Evolutionary conservation across 768 basidiomycete genomes (phyloP).

Genomic region (Lactifluus echinatus): DNA sequence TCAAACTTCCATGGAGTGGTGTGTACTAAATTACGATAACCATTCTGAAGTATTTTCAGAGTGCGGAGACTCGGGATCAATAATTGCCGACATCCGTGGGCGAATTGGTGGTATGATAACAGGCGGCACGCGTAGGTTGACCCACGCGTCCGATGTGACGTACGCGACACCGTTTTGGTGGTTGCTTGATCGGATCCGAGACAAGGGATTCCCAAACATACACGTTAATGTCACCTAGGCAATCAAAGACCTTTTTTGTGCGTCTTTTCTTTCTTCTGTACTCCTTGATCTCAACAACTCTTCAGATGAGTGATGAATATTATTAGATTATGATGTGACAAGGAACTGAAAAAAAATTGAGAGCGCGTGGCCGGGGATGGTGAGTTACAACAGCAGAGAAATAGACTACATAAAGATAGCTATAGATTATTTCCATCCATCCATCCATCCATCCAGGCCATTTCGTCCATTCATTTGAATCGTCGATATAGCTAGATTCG

Average conservation of each 20-base stretch:
- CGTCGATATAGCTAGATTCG: conserved; percentile 5
- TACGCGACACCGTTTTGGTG: conserved; percentile 34
- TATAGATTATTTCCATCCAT: too few relatives aligned
- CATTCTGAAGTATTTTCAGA: conserved; percentile 28
- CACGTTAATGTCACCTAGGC: conserved; percentile 6
- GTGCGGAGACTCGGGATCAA: conserved; percentile 32
- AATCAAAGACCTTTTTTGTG: too few relatives aligned
- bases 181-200: conserved; percentile 22
- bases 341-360: too few relatives aligned
- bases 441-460: background rate
- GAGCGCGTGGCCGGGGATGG: too few relatives aligned
- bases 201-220: conserved; percentile 6
- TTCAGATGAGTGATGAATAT: too few relatives aligned
- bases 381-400: too few relatives aligned
- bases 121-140: conserved; percentile 27
- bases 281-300: too few relatives aligned
- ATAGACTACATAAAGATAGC: conserved; percentile 17
- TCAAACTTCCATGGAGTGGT: conserved; percentile 27
- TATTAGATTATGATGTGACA: too few relatives aligned
- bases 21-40: conserved; percentile 25
- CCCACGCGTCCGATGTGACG: conserved; percentile 22
- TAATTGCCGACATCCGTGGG: conserved; percentile 28
- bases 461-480: background rate
- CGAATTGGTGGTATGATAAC: conserved; percentile 31
- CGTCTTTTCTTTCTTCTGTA: too few relatives aligned